phyloP scores from a whole-genome alignment of 441 rosid species.

The Gossypium laxum region DNA sequence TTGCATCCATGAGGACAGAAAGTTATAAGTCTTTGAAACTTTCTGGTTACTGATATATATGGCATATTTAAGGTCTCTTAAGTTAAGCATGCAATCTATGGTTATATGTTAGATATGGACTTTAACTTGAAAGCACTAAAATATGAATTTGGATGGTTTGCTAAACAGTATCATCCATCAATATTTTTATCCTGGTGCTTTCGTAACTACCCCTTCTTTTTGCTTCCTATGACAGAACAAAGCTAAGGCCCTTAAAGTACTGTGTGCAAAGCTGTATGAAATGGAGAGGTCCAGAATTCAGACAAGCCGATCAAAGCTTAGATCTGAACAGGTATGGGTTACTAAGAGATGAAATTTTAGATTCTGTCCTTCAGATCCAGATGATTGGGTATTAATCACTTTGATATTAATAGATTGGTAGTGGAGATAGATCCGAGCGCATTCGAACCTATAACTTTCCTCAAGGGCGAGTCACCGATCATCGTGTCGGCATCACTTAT shows the following conservation, averaged over 20 bases:
- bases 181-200: background rate
- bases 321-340: slow-evolving; percentile 69
- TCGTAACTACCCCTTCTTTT: background rate
- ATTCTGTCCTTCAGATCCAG: background rate
- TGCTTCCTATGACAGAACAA: slow-evolving; percentile 48
- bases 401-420: slow-evolving; percentile 56
- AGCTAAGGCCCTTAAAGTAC: slow-evolving; percentile 77
- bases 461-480: slow-evolving; percentile 85
- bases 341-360: background rate
- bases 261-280: slow-evolving; percentile 80
- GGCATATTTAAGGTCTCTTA: background rate
- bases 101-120: background rate
- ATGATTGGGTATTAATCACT: slow-evolving; percentile 16
- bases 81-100: background rate
- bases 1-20: background rate
- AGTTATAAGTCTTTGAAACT: background rate
- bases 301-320: slow-evolving; percentile 58
- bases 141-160: background rate
- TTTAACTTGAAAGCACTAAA: background rate
- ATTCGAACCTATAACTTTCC: slow-evolving; percentile 90
- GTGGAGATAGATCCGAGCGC: slow-evolving; percentile 85
- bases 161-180: background rate
- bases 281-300: slow-evolving; percentile 74
- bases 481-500: slow-evolving; percentile 74
- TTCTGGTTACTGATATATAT: background rate